Evolutionary conservation across 306 rosid species (phyloP), one percentile per base, ranked within the genome.

Genomic region (Castanospermum australe): DNA sequence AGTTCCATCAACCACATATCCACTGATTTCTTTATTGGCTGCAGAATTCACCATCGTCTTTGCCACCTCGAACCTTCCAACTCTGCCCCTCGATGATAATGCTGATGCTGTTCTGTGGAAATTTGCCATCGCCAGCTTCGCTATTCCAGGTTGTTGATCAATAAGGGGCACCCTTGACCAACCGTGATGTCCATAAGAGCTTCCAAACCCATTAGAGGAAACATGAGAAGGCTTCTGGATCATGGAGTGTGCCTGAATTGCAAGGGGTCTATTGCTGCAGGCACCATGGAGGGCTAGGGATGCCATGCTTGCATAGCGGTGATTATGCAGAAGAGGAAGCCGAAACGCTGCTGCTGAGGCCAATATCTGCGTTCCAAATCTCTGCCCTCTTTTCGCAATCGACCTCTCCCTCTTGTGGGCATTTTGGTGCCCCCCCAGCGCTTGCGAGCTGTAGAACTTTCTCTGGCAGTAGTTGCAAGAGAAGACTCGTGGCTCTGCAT

Each of bases 401-500:
- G 90, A 89, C 33, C 98, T 89, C 76, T 94, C 98, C 57, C 94
- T 89, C 77, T 90, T 94, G 70, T 94, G 98, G 7, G 97, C 98
- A 87, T 94, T 94, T 77, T 94, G 98, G 85, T 94, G 98, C 0
- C 98, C 98, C 0, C 98, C 97, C 9, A 94, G 86, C 1, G 98
- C 98, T 68, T 94, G 98, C 64, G 97, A 94, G 12, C 98, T 92
- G 79, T 89, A 90, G 85, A 94, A 92, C 54, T 94, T 92, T 76
- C 97, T 90, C 54, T 88, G 88, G n/a, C 98, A 94, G 32, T 89
- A 94, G 84, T 90, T 94, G 83, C 97, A 92, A 39, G 98, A 86
- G 75, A 94, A 94, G 0, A 91, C 92, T 71, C 97, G 61, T 14
- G 84, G 93, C 71, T 90, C 92, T 2, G 67, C 81, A 33, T 86